phyloP scores from a whole-genome alignment of 495 filamentous ascomycete species.

The Penicillium odoratum region DNA sequence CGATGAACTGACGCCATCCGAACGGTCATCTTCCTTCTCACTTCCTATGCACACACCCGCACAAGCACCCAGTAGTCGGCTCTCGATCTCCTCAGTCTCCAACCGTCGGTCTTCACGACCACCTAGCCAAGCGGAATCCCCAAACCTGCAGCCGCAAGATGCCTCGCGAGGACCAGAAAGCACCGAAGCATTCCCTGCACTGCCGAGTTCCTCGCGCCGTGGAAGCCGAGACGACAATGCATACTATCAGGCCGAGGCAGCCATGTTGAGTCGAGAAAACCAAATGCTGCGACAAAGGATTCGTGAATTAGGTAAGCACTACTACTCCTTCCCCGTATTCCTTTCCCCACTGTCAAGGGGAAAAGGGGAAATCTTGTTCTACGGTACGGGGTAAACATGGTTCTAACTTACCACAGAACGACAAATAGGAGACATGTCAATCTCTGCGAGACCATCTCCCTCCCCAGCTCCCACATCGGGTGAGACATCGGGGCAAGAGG shows the following conservation, averaged over 20 bases:
- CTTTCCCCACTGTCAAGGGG: no score
- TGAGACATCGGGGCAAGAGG: slow-evolving; percentile 22
- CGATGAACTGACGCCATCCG: slow-evolving; percentile 68
- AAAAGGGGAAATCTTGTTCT: not conserved
- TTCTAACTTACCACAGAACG: slow-evolving; percentile 29
- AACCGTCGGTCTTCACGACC: slow-evolving; percentile 48
- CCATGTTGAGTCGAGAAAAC: slow-evolving; percentile 85
- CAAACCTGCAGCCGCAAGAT: slow-evolving; percentile 38
- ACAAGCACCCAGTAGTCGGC: slow-evolving; percentile 22
- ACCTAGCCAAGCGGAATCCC: slow-evolving; percentile 38
- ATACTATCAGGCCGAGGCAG: slow-evolving; percentile 90
- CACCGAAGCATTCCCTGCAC: slow-evolving; percentile 31
- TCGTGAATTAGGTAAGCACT: slow-evolving; percentile 62
- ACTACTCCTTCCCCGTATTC: not conserved
- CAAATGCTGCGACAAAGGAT: slow-evolving; percentile 87
- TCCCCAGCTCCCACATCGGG: slow-evolving; percentile 18
- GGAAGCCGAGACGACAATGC: slow-evolving; percentile 72
- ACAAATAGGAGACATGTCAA: slow-evolving; percentile 35
- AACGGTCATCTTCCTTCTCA: slow-evolving; percentile 56
- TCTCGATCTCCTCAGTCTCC: slow-evolving; percentile 45
- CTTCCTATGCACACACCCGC: slow-evolving; percentile 42
- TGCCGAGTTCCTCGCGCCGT: slow-evolving; percentile 36
- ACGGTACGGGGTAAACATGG: not conserved
- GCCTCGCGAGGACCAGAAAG: slow-evolving; percentile 26
- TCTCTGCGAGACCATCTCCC: slow-evolving; percentile 10